These are phyloP conservation scores for Lolium multiflorum DNA, from an alignment of 176 grass and related monocot genomes.

Conservation along the genomic window DNA sequence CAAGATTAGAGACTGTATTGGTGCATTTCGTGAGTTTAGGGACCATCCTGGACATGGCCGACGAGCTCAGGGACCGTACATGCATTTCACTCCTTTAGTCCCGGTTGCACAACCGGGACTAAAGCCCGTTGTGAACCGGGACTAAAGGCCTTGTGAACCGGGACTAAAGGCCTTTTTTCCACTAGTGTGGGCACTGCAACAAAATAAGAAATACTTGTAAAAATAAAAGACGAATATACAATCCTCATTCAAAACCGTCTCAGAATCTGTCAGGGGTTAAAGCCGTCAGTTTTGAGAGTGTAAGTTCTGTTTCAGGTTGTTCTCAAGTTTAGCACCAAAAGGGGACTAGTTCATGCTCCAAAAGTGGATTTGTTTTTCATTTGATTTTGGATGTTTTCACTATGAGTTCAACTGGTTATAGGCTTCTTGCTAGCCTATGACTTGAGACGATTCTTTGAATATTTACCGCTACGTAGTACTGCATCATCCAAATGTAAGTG, in stretches of 20 bases:
- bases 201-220: background rate
- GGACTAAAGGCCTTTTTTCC: too few species aligned
- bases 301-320: background rate
- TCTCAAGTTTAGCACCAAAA: conserved; percentile 16
- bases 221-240: background rate
- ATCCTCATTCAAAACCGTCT: background rate
- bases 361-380: background rate
- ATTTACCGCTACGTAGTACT: background rate
- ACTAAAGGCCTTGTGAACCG: too few species aligned
- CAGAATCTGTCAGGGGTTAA: background rate
- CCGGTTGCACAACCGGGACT: too few species aligned
- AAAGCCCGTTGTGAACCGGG: too few species aligned
- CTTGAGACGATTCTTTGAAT: conserved; percentile 13
- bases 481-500: too few species aligned
- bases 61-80: too few species aligned
- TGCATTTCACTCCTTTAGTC: too few species aligned
- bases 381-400: conserved; percentile 22
- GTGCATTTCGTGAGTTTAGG: too few species aligned
- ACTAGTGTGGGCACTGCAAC: conserved; percentile 5
- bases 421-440: conserved; percentile 19
- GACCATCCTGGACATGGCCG: too few species aligned
- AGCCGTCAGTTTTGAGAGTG: background rate
- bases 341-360: background rate
- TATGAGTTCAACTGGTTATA: conserved; percentile 12
- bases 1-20: too few species aligned